A percentile compares a stretch with the other conserved stretches of the same genome.
These are phyloP conservation scores for Auxenochlorella pyrenoidosa DNA, from an alignment of 139 green algal species.

Conservation along the genomic window DNA sequence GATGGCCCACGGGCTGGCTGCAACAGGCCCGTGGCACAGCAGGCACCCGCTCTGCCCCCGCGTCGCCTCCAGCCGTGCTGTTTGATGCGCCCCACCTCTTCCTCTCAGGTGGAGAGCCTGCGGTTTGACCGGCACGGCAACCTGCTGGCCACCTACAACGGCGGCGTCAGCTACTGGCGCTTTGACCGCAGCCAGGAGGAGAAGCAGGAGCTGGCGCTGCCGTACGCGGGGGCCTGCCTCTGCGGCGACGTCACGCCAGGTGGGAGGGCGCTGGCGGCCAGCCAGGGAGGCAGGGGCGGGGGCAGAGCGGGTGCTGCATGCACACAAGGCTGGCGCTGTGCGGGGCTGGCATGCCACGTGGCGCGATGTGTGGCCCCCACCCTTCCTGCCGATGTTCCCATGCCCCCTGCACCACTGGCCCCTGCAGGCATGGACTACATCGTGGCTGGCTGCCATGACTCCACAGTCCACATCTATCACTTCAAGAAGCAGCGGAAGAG, in stretches of 20 bases:
- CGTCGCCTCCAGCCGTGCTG: not conserved
- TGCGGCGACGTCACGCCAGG: slow-evolving; percentile 22
- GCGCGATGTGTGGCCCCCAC: not conserved
- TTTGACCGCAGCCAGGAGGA: slow-evolving; percentile 6
- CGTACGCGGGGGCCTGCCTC: slow-evolving; percentile 25
- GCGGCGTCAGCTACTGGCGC: slow-evolving; percentile 36
- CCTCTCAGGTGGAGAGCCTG: slow-evolving; percentile 33
- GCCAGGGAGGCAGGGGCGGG: not conserved
- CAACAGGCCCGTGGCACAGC: too few species aligned
- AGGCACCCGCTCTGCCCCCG: not conserved
- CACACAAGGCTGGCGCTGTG: not conserved
- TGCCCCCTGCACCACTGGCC: not conserved
- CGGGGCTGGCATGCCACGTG: not conserved
- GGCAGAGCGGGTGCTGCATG: too few species aligned
- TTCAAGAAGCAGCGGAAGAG: not conserved
- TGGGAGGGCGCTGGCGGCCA: not conserved
- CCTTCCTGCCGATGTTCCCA: not conserved
- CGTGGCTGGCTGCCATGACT: slow-evolving; percentile 43
- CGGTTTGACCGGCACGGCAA: slow-evolving; percentile 33
- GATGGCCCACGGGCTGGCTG: too few species aligned
- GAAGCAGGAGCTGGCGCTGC: slow-evolving; percentile 35
- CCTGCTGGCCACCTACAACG: slow-evolving; percentile 38
- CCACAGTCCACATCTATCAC: slow-evolving; percentile 47
- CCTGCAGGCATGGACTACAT: slow-evolving; percentile 23
- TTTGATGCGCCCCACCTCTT: not conserved